Percentiles rank a stretch among this genome's conserved stretches.
phyloP scores from a whole-genome alignment of 2,329 filamentous ascomycete genomes.

The Didymella sp. region DNA sequence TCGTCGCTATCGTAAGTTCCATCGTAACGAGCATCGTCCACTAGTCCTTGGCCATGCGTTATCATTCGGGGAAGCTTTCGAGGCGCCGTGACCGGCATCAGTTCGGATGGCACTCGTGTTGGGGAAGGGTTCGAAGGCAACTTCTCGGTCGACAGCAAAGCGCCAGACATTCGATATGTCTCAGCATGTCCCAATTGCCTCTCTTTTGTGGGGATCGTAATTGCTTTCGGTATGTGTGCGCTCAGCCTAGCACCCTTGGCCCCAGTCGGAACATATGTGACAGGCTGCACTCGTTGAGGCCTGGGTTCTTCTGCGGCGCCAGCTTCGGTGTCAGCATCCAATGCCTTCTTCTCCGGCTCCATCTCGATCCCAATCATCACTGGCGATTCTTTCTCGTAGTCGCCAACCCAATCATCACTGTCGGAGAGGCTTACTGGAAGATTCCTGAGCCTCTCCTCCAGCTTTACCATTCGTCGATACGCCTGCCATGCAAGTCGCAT shows the following conservation, averaged over 20 bases:
- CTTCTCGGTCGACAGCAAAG: constrained; percentile 1
- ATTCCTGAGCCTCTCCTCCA: constrained; percentile 26
- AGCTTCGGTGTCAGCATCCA: not conserved
- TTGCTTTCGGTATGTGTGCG: constrained; percentile 3
- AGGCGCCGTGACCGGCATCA: not conserved
- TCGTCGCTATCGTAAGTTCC: constrained; percentile 15
- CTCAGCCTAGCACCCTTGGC: constrained; percentile 8
- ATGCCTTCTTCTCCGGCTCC: constrained; percentile 5
- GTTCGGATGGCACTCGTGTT: constrained; percentile 6
- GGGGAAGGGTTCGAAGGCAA: constrained; percentile 2
- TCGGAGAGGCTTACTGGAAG: constrained; percentile 8
- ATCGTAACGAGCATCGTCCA: constrained; percentile 1
- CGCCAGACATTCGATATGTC: constrained; percentile 12
- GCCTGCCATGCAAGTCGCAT: constrained; percentile 31
- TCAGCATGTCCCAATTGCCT: not conserved
- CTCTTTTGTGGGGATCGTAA: not conserved
- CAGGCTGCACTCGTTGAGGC: constrained; percentile 3
- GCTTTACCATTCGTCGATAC: constrained; percentile 27
- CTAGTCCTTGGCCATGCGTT: not conserved
- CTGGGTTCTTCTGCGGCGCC: constrained; percentile 4
- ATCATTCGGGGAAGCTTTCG: not conserved
- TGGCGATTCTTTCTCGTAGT: constrained; percentile 9
- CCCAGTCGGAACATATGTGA: constrained; percentile 19
- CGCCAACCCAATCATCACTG: constrained; percentile 8
- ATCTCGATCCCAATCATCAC: constrained; percentile 20